Evolutionary conservation across 1,284 basidiomycete genomes (phyloP), one percentile per base, ranked within the genome.

Genomic region (Kwoniella shivajii): DNA sequence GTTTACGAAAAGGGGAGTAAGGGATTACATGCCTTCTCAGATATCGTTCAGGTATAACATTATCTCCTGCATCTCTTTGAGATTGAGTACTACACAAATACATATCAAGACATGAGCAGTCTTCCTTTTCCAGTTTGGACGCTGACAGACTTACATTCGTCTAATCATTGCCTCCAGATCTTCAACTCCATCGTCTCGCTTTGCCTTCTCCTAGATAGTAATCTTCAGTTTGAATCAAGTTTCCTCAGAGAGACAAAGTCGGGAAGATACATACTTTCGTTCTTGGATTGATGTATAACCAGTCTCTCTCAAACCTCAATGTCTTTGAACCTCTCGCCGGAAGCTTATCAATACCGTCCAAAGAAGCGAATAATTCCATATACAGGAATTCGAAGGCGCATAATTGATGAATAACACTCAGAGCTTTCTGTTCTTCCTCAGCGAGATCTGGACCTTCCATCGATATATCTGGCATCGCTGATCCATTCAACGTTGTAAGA

Each of bases 361-460:
- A 37, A n/a, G 27, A 14, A 22, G 51, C 22, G n/a, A 46, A 36
- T 14, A 53, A 36, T 20, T 46, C 42, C 26, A 44, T 34, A 5
- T 31, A 53, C 4, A 53, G 20, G n/a, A 45, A 33, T n/a, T 53
- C 51, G 16, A 44, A 38, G 5, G 51, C 51, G 42, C 51, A 53
- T 7, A 53, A 18, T 20, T 53, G 51, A 31, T 53, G 51, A 16
- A 53, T 16, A 20, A 50, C 29, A 22, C 11, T 33, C 18, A 50
- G 18, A 22, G 49, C 37, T 18, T 42, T 30, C 16, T 41, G 9
- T 29, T 50, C 37, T 16, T 31, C 26, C 18, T 31, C 20, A 3
- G 38, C 42, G n/a, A 50, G 38, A 4, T 20, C 31, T 5, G 22
- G 22, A 42, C 27, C 39, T 42, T 16, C 39, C 10, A 9, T 22